A percentile compares a stretch with the other conserved stretches of the same genome.
phyloP scores from a whole-genome alignment of 768 basidiomycete species.

The Tricholomella constricta region DNA sequence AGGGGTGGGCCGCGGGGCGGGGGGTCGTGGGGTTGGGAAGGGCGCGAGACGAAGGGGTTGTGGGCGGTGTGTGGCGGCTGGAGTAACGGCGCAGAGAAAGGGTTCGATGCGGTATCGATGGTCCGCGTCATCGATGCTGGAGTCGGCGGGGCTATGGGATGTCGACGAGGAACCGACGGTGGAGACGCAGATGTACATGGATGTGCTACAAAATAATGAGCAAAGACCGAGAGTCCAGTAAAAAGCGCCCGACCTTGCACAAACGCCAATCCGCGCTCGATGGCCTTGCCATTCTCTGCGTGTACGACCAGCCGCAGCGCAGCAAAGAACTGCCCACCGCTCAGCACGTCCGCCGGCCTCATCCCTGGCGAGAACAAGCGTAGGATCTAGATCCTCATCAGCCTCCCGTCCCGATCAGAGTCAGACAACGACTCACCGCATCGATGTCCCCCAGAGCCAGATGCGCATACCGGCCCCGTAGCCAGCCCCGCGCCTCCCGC shows the following conservation, averaged over 20 bases:
- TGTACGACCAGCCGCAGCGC: slow-evolving; percentile 68
- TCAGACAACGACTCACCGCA: slow-evolving; percentile 36
- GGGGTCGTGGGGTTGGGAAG: slow-evolving; percentile 9
- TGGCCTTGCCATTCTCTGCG: slow-evolving; percentile 55
- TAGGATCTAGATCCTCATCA: slow-evolving; percentile 51
- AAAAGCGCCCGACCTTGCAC: slow-evolving; percentile 59
- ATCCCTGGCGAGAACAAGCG: slow-evolving; percentile 62
- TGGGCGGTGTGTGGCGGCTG: slow-evolving; percentile 27
- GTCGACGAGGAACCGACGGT: too few species aligned
- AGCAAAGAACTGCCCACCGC: slow-evolving; percentile 78
- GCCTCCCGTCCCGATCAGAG: neutral
- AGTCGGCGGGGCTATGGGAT: slow-evolving; percentile 10
- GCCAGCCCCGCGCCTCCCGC: slow-evolving; percentile 75
- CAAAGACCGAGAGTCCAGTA: neutral
- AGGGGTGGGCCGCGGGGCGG: slow-evolving; percentile 44
- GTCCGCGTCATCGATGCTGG: slow-evolving; percentile 4
- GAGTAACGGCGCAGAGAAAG: neutral
- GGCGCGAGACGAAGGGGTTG: slow-evolving; percentile 41
- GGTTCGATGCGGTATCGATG: slow-evolving; percentile 13
- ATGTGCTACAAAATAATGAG: neutral
- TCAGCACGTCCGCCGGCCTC: slow-evolving; percentile 51
- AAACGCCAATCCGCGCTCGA: slow-evolving; percentile 71
- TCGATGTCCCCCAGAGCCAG: slow-evolving; percentile 58
- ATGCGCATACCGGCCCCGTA: slow-evolving; percentile 67
- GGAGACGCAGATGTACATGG: neutral